Conservation (phyloP, 2,329 filamentous ascomycete genomes). For the Trichoderma endophyticum region DNA sequence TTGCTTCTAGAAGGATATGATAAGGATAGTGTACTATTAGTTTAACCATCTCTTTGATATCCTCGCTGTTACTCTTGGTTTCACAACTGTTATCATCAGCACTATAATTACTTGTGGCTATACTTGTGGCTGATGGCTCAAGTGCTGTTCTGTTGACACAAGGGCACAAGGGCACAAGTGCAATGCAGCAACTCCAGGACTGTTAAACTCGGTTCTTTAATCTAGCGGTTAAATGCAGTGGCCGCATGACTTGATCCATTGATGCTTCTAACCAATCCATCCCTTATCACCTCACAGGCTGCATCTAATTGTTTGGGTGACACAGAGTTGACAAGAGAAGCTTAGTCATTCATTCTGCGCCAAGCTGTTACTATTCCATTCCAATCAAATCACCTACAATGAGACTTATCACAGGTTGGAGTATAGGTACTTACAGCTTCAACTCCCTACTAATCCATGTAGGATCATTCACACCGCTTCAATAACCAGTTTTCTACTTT, state of each 20-base stretch:
- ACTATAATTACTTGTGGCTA: background rate
- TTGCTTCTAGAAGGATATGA: background rate
- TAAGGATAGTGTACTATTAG: background rate
- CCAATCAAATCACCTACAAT: background rate
- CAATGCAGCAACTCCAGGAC: background rate
- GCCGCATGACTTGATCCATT: background rate
- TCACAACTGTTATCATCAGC: background rate
- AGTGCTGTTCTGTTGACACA: background rate
- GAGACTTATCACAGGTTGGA: background rate
- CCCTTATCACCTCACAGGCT: background rate
- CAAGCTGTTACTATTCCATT: background rate
- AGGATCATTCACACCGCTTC: background rate
- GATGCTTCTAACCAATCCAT: background rate
- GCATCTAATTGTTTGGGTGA: background rate
- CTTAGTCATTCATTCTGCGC: background rate
- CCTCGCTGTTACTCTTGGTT: background rate
- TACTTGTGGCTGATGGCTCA: background rate
- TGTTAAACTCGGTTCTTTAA: background rate
- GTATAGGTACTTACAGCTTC: background rate
- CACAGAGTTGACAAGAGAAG: background rate
- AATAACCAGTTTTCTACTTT: background rate
- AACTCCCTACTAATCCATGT: background rate
- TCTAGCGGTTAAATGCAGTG: background rate
- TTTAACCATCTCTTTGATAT: background rate
- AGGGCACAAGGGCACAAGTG: background rate